phyloP scores from a whole-genome alignment of 331 rosid genomes.

The Dryas integrifolia region DNA sequence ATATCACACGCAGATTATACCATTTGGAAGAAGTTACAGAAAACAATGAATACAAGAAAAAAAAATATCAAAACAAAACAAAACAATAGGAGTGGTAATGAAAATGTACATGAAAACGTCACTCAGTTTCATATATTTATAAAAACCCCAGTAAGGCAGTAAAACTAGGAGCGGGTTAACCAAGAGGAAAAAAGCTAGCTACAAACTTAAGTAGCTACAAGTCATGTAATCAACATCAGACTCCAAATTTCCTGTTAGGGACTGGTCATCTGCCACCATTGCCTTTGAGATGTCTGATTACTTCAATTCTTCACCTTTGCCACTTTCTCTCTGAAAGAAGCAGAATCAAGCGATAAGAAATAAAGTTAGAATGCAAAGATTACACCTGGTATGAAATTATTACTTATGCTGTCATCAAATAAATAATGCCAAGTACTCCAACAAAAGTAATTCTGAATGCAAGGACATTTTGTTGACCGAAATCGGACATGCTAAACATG shows the following conservation, averaged over 20 bases:
- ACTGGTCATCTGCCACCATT: constrained; percentile 31
- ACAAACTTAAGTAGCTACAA: constrained; percentile 35
- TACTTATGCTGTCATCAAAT: not conserved
- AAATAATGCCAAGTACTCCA: not conserved
- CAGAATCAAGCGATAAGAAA: constrained; percentile 31
- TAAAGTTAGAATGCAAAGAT: not conserved
- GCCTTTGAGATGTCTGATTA: constrained; percentile 16
- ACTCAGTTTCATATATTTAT: constrained; percentile 34
- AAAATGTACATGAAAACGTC: constrained; percentile 54
- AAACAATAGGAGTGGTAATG: constrained; percentile 23
- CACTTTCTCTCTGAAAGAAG: constrained; percentile 76
- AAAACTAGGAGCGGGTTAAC: constrained; percentile 15
- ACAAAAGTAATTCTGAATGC: not conserved
- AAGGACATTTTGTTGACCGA: not conserved
- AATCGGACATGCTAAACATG: not conserved
- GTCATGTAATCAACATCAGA: constrained; percentile 30
- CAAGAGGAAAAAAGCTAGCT: constrained; percentile 21
- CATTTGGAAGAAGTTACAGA: constrained; percentile 32
- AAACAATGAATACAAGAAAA: not conserved
- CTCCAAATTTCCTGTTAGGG: constrained; percentile 23
- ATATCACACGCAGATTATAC: constrained; percentile 34
- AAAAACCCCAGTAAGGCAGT: constrained; percentile 1
- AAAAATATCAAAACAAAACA: not conserved
- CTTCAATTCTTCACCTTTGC: constrained; percentile 58
- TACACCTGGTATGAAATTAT: not conserved